phyloP scores from a whole-genome alignment of 2,329 filamentous ascomycete genomes.

The Gyromitra esculenta region DNA sequence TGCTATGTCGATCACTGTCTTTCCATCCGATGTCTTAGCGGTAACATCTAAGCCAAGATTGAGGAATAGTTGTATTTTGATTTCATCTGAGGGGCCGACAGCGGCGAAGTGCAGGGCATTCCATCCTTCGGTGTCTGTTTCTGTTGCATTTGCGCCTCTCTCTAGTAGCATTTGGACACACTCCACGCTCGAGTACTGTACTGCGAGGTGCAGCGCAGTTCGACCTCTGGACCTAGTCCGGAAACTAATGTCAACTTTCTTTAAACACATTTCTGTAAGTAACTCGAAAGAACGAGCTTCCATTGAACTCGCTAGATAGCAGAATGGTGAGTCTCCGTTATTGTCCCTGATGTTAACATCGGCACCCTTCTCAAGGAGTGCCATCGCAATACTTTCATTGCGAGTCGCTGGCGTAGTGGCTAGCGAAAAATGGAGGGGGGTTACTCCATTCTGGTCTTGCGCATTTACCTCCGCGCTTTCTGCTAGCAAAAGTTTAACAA shows the following conservation, averaged over 20 bases:
- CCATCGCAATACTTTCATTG: neutral
- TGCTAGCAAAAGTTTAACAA: slow-evolving; percentile 14
- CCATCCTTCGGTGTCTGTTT: neutral
- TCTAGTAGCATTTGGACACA: neutral
- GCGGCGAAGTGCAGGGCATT: slow-evolving; percentile 39
- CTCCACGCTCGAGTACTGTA: neutral
- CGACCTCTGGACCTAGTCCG: neutral
- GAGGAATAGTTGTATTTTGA: slow-evolving; percentile 23
- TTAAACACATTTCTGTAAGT: neutral
- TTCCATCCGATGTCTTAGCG: slow-evolving; percentile 2
- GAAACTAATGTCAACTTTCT: neutral
- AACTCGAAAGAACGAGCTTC: neutral
- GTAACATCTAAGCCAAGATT: slow-evolving; percentile 17
- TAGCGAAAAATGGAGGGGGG: slow-evolving; percentile 16
- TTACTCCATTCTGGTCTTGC: slow-evolving; percentile 4
- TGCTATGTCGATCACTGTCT: slow-evolving; percentile 31
- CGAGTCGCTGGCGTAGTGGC: neutral
- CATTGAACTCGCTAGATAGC: neutral
- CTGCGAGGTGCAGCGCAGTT: slow-evolving; percentile 23
- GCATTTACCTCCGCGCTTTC: slow-evolving; percentile 13
- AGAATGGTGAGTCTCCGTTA: neutral
- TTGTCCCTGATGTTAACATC: slow-evolving; percentile 10
- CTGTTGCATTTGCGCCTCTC: slow-evolving; percentile 3
- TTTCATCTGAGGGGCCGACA: neutral
- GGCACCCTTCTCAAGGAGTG: slow-evolving; percentile 11